A percentile compares a stretch with the other conserved stretches of the same genome.
These are phyloP conservation scores for Aspergillus oerlinghausenensis DNA, from an alignment of 2,329 filamentous ascomycete genomes.

Conservation along the genomic window DNA sequence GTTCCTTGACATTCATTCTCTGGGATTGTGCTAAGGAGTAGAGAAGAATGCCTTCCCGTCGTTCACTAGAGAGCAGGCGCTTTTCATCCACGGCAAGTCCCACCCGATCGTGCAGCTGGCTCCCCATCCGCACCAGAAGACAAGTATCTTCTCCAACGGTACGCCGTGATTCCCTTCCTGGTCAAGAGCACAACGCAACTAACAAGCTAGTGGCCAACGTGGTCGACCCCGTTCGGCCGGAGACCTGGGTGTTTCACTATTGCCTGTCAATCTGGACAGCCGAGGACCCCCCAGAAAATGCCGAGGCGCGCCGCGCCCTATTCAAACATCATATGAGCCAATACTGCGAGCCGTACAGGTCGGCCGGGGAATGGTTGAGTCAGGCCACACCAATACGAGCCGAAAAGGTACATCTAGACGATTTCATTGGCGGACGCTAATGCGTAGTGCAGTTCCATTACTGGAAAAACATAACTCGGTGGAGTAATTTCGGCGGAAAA, in stretches of 20 bases:
- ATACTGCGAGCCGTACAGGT: not conserved
- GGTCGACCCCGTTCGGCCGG: not conserved
- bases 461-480: not conserved
- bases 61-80: not conserved
- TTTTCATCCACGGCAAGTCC: not conserved
- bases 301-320: not conserved
- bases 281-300: not conserved
- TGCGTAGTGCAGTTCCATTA: not conserved
- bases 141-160: not conserved
- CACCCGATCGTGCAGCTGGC: not conserved
- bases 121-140: not conserved
- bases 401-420: not conserved
- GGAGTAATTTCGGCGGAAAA: not conserved
- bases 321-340: not conserved
- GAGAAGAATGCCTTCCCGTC: not conserved
- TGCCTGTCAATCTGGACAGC: not conserved
- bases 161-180: not conserved
- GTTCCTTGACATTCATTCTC: rapidly evolving
- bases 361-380: not conserved
- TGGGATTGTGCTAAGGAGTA: too few species aligned
- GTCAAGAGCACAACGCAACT: not conserved
- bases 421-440: not conserved
- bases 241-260: not conserved
- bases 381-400: not conserved
- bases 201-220: not conserved